These are phyloP conservation scores for Cladosporium colombiae DNA, from an alignment of 2,329 filamentous ascomycete genomes.

Conservation along the genomic window DNA sequence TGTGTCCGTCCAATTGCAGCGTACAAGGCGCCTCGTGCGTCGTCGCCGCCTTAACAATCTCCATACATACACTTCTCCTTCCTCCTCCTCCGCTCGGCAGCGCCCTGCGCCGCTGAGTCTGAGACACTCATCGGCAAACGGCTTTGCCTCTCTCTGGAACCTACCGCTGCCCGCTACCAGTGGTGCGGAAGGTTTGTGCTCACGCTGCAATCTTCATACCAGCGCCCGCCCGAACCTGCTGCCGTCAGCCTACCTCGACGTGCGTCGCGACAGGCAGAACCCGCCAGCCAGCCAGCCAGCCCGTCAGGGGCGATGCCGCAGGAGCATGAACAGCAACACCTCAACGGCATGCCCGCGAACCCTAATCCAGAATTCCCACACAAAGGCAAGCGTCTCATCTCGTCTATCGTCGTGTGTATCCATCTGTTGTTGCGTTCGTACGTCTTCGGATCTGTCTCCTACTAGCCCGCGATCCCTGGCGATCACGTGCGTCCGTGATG, in stretches of 20 bases:
- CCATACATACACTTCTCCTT: neutral
- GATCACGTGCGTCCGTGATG: neutral
- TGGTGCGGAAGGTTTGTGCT: slow-evolving; percentile 12
- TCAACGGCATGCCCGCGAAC: slow-evolving; percentile 4
- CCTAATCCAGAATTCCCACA: neutral
- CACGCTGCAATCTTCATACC: slow-evolving; percentile 14
- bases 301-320: neutral
- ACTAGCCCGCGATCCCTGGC: neutral
- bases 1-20: neutral
- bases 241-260: neutral
- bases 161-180: slow-evolving; percentile 12
- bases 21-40: neutral
- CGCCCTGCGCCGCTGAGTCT: neutral
- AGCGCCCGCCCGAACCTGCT: slow-evolving; percentile 8
- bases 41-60: neutral
- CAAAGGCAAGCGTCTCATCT: neutral
- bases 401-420: neutral
- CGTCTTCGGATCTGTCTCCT: neutral
- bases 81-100: neutral
- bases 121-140: slow-evolving; percentile 13
- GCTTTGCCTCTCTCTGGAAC: slow-evolving; percentile 14
- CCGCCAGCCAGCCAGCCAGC: neutral
- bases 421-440: neutral
- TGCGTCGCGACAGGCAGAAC: neutral
- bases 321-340: slow-evolving; percentile 5